A percentile compares a stretch with the other conserved stretches of the same genome.
Conservation (phyloP, 495 filamentous ascomycete genomes). For the Penicillium roqueforti region DNA sequence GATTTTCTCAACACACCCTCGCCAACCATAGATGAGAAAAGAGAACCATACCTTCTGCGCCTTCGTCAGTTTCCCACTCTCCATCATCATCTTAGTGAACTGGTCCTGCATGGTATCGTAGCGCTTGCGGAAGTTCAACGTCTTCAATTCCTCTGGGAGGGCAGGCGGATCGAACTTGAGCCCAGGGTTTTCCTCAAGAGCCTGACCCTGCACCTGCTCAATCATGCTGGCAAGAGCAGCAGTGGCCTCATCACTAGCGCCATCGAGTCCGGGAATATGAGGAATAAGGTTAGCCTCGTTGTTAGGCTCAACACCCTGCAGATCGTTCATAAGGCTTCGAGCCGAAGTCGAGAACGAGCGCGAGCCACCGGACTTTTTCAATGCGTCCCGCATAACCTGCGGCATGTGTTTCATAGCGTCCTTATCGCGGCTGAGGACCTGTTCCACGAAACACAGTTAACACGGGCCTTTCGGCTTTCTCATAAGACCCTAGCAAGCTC, state of each 20-base stretch:
- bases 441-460: conserved; percentile 2
- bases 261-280: not conserved
- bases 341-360: conserved; percentile 58
- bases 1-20: not conserved
- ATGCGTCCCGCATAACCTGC: conserved; percentile 60
- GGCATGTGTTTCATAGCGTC: conserved; percentile 61
- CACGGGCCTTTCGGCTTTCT: not conserved
- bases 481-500: not conserved
- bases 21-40: not conserved
- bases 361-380: conserved; percentile 42
- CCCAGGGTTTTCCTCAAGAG: conserved; percentile 42
- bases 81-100: conserved; percentile 86
- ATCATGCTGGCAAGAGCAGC: conserved; percentile 40
- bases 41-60: conserved; percentile 67
- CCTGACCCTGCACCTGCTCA: conserved; percentile 31
- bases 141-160: conserved; percentile 49
- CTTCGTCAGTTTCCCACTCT: conserved; percentile 74
- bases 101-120: conserved; percentile 81
- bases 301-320: conserved; percentile 12
- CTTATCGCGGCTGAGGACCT: conserved; percentile 65
- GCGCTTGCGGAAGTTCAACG: conserved; percentile 63
- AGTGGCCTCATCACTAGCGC: conserved; percentile 24
- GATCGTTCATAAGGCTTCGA: conserved; percentile 32
- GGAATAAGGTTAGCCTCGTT: conserved; percentile 6
- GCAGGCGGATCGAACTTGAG: conserved; percentile 71